Conservation (phyloP, 345 rosid genomes). For the Salix exigua region DNA sequence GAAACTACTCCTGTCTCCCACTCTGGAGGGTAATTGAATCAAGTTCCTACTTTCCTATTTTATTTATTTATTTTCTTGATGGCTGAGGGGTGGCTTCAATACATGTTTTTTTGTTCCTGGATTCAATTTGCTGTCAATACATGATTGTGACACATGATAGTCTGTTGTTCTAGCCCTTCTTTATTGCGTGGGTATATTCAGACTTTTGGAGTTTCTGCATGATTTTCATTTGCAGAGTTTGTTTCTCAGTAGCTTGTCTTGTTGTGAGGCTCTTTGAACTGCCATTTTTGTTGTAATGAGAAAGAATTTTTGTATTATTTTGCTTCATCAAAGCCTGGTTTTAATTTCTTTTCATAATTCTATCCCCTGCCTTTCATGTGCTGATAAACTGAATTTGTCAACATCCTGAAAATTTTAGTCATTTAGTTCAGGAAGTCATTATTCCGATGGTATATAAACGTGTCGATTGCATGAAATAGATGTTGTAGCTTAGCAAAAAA, state of each 20-base stretch:
- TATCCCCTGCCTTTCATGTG: not conserved
- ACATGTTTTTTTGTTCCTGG: not conserved
- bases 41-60: not conserved
- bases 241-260: not conserved
- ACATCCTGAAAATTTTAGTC: not conserved
- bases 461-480: not conserved
- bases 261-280: conserved; percentile 9
- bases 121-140: conserved; percentile 21
- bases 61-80: conserved; percentile 20
- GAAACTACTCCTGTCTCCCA: conserved; percentile 89
- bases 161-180: conserved; percentile 5
- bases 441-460: not conserved
- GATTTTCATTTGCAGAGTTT: conserved; percentile 1
- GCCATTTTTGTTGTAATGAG: conserved; percentile 19
- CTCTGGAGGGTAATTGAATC: conserved; percentile 66
- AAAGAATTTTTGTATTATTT: conserved; percentile 4
- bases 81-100: conserved; percentile 15
- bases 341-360: not conserved
- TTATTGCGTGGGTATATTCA: conserved; percentile 12
- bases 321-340: not conserved
- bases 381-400: not conserved
- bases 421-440: not conserved
- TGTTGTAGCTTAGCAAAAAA: not conserved
- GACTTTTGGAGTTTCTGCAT: conserved; percentile 6
- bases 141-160: not conserved